Conservation (phyloP, 352 stramenopile genomes). For the Thalassiosira exigua region DNA sequence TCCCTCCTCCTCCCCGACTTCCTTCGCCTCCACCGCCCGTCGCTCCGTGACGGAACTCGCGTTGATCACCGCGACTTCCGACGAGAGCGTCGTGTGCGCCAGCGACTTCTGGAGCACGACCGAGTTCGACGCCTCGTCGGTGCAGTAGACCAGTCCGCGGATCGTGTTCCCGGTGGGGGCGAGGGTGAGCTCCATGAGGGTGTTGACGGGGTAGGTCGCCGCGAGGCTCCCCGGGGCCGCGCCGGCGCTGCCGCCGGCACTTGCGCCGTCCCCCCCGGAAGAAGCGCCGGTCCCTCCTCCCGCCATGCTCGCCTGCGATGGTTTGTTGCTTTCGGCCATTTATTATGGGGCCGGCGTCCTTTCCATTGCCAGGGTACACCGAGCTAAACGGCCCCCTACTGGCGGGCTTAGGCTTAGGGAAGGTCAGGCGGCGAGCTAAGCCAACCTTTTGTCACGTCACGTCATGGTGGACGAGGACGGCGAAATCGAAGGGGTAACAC, state of each 20-base stretch:
- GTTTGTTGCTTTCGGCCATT: slow-evolving; percentile 14
- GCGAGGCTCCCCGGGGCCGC: slow-evolving; percentile 12
- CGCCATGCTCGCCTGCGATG: background rate
- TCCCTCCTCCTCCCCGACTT: background rate
- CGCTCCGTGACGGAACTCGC: slow-evolving; percentile 43
- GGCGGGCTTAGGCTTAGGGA: no score
- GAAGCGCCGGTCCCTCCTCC: slow-evolving; percentile 12
- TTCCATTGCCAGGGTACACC: background rate
- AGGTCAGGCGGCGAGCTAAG: no score
- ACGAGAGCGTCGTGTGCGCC: slow-evolving; percentile 55
- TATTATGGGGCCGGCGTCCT: background rate
- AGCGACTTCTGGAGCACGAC: slow-evolving; percentile 70
- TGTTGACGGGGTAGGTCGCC: slow-evolving; percentile 69
- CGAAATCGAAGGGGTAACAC: no score
- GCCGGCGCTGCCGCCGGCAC: background rate
- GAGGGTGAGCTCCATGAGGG: slow-evolving; percentile 76
- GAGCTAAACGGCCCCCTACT: no score
- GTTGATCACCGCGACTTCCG: slow-evolving; percentile 69
- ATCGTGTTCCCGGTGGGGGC: slow-evolving; percentile 41
- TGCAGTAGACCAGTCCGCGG: slow-evolving; percentile 73
- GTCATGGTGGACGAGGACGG: no score
- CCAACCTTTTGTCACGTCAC: no score
- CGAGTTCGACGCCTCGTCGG: slow-evolving; percentile 70
- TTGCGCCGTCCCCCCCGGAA: no score
- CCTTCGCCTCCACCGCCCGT: slow-evolving; percentile 36